These are phyloP conservation scores for Eimeria zaria DNA, from an alignment of 169 alveolate genomes.

Conservation along the genomic window DNA sequence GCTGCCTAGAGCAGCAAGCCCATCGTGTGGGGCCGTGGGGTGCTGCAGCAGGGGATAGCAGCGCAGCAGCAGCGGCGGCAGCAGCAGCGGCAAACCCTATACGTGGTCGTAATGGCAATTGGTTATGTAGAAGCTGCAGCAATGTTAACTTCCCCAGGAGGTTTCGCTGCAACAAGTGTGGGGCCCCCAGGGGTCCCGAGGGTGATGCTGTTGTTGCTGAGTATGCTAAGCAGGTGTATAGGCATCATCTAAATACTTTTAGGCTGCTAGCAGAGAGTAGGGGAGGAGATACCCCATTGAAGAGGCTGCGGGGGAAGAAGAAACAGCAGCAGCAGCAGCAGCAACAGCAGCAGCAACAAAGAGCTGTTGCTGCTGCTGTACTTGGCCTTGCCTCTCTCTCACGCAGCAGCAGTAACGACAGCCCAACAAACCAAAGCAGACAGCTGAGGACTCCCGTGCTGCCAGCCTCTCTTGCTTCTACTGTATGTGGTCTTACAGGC, in stretches of 20 bases:
- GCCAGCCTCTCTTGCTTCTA: conserved; percentile 47
- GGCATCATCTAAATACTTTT: conserved; percentile 87
- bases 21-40: conserved; percentile 49
- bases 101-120: conserved; percentile 90
- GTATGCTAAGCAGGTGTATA: conserved; percentile 89
- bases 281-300: conserved; percentile 69
- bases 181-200: conserved; percentile 86
- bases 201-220: conserved; percentile 90
- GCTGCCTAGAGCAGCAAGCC: conserved; percentile 78
- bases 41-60: too few species aligned
- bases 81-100: conserved; percentile 81
- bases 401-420: conserved; percentile 19
- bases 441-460: conserved; percentile 30
- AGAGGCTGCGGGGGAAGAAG: conserved; percentile 65
- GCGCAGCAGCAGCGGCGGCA: neutral
- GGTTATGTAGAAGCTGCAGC: conserved; percentile 89
- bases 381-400: neutral
- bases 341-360: conserved; percentile 35
- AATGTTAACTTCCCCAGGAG: conserved; percentile 91
- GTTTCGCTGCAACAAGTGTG: conserved; percentile 90
- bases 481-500: conserved; percentile 48
- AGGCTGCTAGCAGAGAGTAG: conserved; percentile 62
- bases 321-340: conserved; percentile 44
- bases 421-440: neutral
- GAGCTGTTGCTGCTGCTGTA: neutral